These are phyloP conservation scores for Chaetomium sp. DNA, from an alignment of 2,329 filamentous ascomycete genomes.

Conservation along the genomic window DNA sequence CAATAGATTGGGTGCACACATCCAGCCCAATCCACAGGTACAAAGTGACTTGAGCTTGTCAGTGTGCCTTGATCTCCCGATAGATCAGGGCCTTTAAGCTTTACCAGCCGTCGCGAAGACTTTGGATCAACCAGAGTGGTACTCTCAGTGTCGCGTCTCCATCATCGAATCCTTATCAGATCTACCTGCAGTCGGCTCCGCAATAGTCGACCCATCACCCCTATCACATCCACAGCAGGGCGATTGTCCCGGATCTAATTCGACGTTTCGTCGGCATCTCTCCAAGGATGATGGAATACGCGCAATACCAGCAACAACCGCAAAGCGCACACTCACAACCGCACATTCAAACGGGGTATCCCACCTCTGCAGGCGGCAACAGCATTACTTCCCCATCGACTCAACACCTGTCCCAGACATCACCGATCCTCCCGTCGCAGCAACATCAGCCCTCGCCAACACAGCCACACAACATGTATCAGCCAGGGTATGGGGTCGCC, in stretches of 20 bases:
- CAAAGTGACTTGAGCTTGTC: conserved; percentile 47
- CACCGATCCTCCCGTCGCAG: conserved; percentile 79
- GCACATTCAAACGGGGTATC: conserved; percentile 63
- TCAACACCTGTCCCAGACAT: conserved; percentile 72
- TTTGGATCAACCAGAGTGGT: conserved; percentile 29
- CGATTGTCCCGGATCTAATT: conserved; percentile 27
- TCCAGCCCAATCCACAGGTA: conserved; percentile 49
- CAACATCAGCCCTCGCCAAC: conserved; percentile 67
- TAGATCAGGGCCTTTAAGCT: conserved; percentile 38
- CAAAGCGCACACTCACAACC: conserved; percentile 64
- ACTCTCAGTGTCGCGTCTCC: conserved; percentile 20
- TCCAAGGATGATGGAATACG: conserved; percentile 68
- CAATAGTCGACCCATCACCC: conserved; percentile 15
- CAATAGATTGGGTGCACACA: conserved; percentile 58
- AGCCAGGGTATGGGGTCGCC: conserved; percentile 73
- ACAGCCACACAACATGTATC: conserved; percentile 76
- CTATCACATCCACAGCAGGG: conserved; percentile 23
- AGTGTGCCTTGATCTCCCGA: conserved; percentile 51
- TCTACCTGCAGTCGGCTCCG: conserved; percentile 23
- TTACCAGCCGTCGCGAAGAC: conserved; percentile 31
- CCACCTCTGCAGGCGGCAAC: conserved; percentile 57
- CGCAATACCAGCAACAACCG: conserved; percentile 70
- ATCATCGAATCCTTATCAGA: conserved; percentile 23
- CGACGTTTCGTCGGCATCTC: conserved; percentile 28
- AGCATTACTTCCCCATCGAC: conserved; percentile 75